These are phyloP conservation scores for Calocera cornea DNA, from an alignment of 768 basidiomycete species.

Conservation along the genomic window DNA sequence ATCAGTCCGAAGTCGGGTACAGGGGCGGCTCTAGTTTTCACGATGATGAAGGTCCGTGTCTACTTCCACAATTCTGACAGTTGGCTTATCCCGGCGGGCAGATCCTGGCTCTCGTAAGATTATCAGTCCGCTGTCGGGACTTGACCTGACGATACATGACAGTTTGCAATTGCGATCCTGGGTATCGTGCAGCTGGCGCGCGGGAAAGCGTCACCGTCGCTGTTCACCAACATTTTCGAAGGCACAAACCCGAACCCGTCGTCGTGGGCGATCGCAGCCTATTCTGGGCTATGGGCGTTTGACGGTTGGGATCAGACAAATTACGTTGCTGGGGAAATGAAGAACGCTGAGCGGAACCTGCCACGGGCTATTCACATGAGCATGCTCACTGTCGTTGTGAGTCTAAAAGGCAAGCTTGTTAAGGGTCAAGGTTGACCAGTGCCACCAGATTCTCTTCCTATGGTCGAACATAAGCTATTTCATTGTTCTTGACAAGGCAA, in stretches of 20 bases:
- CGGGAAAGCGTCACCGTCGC: constrained; percentile 54
- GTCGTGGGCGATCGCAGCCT: constrained; percentile 81
- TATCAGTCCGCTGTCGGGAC: background rate
- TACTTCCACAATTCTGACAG: constrained; percentile 3
- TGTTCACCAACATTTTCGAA: constrained; percentile 54
- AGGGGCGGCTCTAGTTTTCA: constrained; percentile 75
- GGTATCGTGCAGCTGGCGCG: constrained; percentile 65
- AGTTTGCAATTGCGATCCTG: constrained; percentile 49
- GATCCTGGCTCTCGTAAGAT: constrained; percentile 6
- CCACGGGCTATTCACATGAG: constrained; percentile 83
- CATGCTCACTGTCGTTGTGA: constrained; percentile 66
- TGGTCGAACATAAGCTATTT: constrained; percentile 84
- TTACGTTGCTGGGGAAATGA: constrained; percentile 82
- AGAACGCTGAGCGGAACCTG: constrained; percentile 68
- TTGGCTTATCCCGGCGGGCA: background rate
- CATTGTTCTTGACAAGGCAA: constrained; percentile 76
- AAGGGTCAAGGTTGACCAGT: background rate
- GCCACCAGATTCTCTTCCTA: constrained; percentile 52
- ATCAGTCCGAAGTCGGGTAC: constrained; percentile 65
- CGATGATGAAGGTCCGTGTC: constrained; percentile 61
- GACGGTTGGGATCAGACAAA: constrained; percentile 83
- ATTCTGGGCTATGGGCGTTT: constrained; percentile 90
- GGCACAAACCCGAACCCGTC: constrained; percentile 68
- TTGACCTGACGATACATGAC: constrained; percentile 2
- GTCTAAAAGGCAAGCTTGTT: constrained; percentile 17